Evolutionary conservation across 2,329 filamentous ascomycete genomes (phyloP).

Genomic region (Cercospora nicotianae): DNA sequence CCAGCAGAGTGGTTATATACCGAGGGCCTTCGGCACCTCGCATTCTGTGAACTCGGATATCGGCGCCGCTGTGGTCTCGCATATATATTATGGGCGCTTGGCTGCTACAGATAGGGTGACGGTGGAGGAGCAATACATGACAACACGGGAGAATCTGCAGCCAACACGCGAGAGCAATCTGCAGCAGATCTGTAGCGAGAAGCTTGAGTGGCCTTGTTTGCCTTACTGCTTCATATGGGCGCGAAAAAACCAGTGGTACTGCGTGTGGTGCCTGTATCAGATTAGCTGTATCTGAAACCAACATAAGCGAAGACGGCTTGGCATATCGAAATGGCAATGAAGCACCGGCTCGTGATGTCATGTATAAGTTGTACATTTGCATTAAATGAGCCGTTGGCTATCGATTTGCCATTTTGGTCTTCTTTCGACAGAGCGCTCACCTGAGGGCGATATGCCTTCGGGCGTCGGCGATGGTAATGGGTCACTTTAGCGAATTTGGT

Average conservation of each 20-base stretch:
- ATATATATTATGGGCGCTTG: slow-evolving; percentile 15
- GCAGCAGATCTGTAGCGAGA: neutral
- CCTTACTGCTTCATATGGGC: neutral
- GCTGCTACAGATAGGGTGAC: neutral
- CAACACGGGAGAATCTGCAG: neutral
- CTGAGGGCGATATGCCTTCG: neutral
- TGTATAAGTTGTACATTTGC: neutral
- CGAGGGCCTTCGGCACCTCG: neutral
- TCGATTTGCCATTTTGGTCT: neutral
- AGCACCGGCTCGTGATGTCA: neutral
- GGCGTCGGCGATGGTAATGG: neutral
- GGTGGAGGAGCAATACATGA: neutral
- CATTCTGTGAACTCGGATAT: neutral
- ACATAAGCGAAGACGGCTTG: slow-evolving; percentile 15
- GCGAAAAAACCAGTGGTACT: neutral
- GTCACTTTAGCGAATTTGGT: neutral
- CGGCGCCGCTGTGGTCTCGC: slow-evolving; percentile 11
- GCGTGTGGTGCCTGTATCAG: slow-evolving; percentile 6
- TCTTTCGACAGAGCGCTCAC: neutral
- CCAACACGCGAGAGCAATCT: slow-evolving; percentile 1
- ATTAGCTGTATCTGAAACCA: slow-evolving; percentile 13
- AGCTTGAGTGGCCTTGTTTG: slow-evolving; percentile 7
- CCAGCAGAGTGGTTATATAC: neutral
- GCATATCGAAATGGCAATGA: neutral
- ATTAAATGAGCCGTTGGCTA: slow-evolving; percentile 5